Percentiles rank a stretch among this genome's conserved stretches.
These are phyloP conservation scores for Rhodotorula sp. DNA, from an alignment of 1,284 basidiomycete species.

Conservation along the genomic window DNA sequence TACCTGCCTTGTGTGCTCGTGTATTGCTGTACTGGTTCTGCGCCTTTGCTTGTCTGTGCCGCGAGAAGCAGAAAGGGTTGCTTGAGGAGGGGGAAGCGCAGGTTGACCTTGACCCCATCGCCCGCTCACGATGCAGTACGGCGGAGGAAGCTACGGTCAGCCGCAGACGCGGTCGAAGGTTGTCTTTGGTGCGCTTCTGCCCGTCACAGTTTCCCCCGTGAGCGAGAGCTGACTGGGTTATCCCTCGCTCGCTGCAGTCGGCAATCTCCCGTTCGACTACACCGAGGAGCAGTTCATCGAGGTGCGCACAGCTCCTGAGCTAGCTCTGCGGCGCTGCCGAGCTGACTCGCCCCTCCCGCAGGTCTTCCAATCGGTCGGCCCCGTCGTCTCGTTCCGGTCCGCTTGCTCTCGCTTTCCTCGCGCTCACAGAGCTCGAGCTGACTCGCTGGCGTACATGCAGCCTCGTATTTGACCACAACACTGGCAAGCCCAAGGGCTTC, in stretches of 20 bases:
- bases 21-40: background rate
- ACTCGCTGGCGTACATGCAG: constrained; percentile 54
- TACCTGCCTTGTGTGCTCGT: background rate
- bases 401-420: constrained; percentile 15
- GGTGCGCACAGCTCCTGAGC: background rate
- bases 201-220: background rate
- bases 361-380: constrained; percentile 78
- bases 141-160: constrained; percentile 19
- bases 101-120: no score
- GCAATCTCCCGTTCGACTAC: constrained; percentile 41
- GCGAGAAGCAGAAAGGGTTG: no score
- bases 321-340: background rate
- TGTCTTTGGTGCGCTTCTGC: constrained; percentile 23
- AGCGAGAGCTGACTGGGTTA: background rate
- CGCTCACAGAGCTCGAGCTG: background rate
- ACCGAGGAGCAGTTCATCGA: constrained; percentile 42
- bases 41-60: no score
- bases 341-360: constrained; percentile 19
- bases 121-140: background rate
- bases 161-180: constrained; percentile 36
- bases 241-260: constrained; percentile 24
- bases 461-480: constrained; percentile 92
- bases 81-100: no score
- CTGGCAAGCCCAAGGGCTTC: constrained; percentile 94
- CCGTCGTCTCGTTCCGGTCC: constrained; percentile 82